phyloP scores from a whole-genome alignment of 768 basidiomycete genomes.

The Mycena galericulata region DNA sequence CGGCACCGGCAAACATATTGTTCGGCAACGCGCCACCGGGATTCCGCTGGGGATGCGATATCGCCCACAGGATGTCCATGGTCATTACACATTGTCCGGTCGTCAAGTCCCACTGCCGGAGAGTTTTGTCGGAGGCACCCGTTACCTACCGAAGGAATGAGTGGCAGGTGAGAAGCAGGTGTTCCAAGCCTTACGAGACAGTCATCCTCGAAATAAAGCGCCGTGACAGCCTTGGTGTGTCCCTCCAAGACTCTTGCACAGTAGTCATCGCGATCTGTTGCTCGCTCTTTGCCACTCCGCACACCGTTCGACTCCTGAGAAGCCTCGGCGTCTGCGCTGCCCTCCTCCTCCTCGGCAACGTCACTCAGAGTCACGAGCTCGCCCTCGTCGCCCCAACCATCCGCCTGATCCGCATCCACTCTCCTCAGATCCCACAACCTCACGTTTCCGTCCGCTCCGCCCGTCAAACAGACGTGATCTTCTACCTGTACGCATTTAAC shows the following conservation, averaged over 20 bases:
- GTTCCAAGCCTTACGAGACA: constrained; percentile 73
- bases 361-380: constrained; percentile 72
- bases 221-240: constrained; percentile 92
- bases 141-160: constrained; percentile 75
- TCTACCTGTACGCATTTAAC: constrained; percentile 96
- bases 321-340: constrained; percentile 53
- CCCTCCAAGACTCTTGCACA: constrained; percentile 88
- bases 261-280: constrained; percentile 60
- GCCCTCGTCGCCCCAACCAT: constrained; percentile 59
- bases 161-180: constrained; percentile 11
- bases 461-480: constrained; percentile 90
- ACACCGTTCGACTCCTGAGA: constrained; percentile 49
- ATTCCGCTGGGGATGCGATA: constrained; percentile 79
- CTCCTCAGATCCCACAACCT: constrained; percentile 91
- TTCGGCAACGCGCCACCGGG: constrained; percentile 53
- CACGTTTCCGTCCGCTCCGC: constrained; percentile 87
- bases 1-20: constrained; percentile 63
- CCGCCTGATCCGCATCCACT: constrained; percentile 81
- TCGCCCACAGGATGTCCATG: constrained; percentile 99
- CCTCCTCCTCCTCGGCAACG: constrained; percentile 70
- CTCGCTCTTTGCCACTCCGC: constrained; percentile 50
- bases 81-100: constrained; percentile 99
- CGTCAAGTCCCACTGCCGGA: constrained; percentile 97
- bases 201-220: constrained; percentile 95
- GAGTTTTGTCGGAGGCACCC: constrained; percentile 97